A percentile compares a stretch with the other conserved stretches of the same genome.
Conservation (phyloP, 371 early-diverging fungal species). For the Mortierella polycephala region DNA sequence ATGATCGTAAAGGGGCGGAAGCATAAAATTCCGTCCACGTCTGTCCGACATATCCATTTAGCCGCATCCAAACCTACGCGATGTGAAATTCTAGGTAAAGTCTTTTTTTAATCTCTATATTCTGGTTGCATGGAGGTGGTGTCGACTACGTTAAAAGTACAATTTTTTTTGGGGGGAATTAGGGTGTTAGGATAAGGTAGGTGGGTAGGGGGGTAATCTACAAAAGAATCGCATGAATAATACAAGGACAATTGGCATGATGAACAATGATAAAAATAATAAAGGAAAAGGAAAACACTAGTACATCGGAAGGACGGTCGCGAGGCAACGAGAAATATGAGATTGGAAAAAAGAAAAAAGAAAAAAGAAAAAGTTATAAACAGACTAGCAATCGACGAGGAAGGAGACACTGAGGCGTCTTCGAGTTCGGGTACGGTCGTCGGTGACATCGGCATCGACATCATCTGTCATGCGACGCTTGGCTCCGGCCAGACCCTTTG, state of each 20-base stretch:
- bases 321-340: no score
- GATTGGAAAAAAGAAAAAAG: not conserved
- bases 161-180: slow-evolving; percentile 8
- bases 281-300: not conserved
- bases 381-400: slow-evolving; percentile 41
- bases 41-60: no score
- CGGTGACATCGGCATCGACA: no score
- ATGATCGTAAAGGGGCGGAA: no score
- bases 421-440: slow-evolving; percentile 28
- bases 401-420: slow-evolving; percentile 49
- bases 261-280: not conserved
- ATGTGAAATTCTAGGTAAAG: no score
- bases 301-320: no score
- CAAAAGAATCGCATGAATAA: slow-evolving; percentile 12
- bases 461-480: slow-evolving; percentile 41
- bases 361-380: not conserved
- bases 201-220: slow-evolving; percentile 13
- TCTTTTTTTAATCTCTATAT: slow-evolving; percentile 1
- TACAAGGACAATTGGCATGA: slow-evolving; percentile 10
- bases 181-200: slow-evolving; percentile 3
- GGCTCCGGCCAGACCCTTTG: slow-evolving; percentile 23
- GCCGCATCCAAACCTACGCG: no score
- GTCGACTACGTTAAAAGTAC: no score
- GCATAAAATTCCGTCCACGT: no score
- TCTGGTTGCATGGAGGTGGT: no score